Base-by-base conservation (phyloP, 148 eudicot genomes). In the Chenopodium formosanum region DNA sequence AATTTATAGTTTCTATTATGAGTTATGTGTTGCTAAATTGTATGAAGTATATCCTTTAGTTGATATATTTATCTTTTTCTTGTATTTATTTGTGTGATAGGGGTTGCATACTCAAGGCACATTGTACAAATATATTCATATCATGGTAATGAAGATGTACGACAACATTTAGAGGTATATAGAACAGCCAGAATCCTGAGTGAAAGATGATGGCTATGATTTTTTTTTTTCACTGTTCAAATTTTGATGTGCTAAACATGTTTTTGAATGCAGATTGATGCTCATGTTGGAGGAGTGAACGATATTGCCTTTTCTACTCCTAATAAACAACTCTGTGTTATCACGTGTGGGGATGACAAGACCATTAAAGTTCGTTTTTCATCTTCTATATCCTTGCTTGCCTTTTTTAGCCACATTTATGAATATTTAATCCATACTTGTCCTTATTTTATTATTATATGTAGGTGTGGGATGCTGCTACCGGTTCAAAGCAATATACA, bases 321-420 rank as follows among this genome's bases (percentile, higher is more conserved):
- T 70, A 87, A 93, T 76, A 88, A 91, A 84, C 92, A 93, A 84
- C 93, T 90, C 37, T 89, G 94, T 79, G 88, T 91, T 82, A 89
- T 94, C 83, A 94, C 97, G 19, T 94, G 98, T 82, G 98, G 98
- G 78, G 98, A 94, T 70, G 98, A 94, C 82, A 94, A 93, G 89
- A 91, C 92, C 76, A 91, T 94, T 46, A 89, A 91, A 92, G 95
- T 94, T 60, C 60, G 83, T 68, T 74, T 46, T 72, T n/a, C 62
- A 58, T 71, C 2, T 27, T 47, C 52, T 63, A 40, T 16, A 23
- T 73, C n/a, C 40, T 29, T 13, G 32, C 16, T 29, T 47, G 31
- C 17, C 75, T 17, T 52, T 12, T 52, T 74, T n/a, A 70, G 10
- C 52, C 1, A 22, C 56, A 34, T 9, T 0, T 2, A 25, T 52